Base-by-base conservation (phyloP, 2,329 filamentous ascomycete species). In the Venturia aucupariae region DNA sequence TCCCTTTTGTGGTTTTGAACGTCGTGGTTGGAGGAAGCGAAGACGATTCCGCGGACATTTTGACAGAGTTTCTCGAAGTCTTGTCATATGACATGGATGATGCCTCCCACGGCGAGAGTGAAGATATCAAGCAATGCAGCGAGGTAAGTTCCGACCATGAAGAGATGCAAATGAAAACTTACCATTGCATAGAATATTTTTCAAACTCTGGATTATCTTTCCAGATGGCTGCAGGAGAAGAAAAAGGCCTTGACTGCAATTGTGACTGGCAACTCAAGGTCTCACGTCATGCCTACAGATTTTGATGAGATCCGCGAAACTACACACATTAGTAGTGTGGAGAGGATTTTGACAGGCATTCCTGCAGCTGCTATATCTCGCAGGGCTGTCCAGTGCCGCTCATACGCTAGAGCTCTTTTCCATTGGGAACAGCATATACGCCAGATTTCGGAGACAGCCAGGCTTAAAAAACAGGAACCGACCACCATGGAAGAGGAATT, bases 391-490 rank as follows among this genome's bases (percentile, higher is more conserved):
- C 90, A 97, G 71, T 97, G 93, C 76, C 90, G 90, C 66, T 94
- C 95, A 10, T 97, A 93, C 72, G 88, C 94, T 8, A 86, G 94
- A 61, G 94, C 95, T 0, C 79, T 99, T 22, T 97, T 96, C 72
- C 90, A 97, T 72, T 90, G 95, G 79, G 94, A 99, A 75, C 91
- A 96, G 69, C 90, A 96, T 72, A 92, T 92, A 65, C 84, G 87
- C 38, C 81, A 86, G 69, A 75, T 77, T 64, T 77, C 74, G 61
- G 70, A 72, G n/a, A 77, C 75, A 65, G 71, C 69, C 32, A 57
- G 30, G 30, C 75, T 78, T 32, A 79, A 80, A 0, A 74, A 78
- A 1, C 79, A 81, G 2, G 82, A 85, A 27, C 68, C 72, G 15
- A 78, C 83, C n/a, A 81, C 80, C 60, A 72, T 81, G 57, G 81